These are phyloP conservation scores for Hylodesmum podocarpum DNA, from an alignment of 306 rosid genomes.

Conservation along the genomic window DNA sequence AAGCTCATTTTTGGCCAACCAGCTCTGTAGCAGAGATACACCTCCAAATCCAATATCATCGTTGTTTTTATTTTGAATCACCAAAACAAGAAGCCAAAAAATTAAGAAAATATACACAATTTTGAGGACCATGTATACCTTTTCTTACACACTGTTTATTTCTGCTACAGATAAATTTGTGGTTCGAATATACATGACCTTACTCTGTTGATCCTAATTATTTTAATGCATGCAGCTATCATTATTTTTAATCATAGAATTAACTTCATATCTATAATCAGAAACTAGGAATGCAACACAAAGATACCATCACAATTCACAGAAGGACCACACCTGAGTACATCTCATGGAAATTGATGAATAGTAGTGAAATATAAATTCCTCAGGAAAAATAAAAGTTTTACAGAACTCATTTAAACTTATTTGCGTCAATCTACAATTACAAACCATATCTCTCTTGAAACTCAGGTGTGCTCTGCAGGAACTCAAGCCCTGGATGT, in stretches of 20 bases:
- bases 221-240: not conserved
- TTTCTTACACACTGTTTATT: not conserved
- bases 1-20: not conserved
- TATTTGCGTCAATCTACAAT: slow-evolving; percentile 17
- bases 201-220: not conserved
- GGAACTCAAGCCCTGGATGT: slow-evolving; percentile 96
- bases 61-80: not conserved
- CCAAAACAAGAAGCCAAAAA: not conserved
- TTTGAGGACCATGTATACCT: not conserved
- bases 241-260: slow-evolving; percentile 11
- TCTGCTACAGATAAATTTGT: not conserved
- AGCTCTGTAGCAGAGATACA: not conserved
- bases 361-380: slow-evolving; percentile 1
- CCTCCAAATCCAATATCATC: slow-evolving; percentile 9
- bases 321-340: not conserved
- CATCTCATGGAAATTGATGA: slow-evolving; percentile 2
- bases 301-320: slow-evolving; percentile 7
- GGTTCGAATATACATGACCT: not conserved
- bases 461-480: slow-evolving; percentile 98
- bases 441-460: slow-evolving; percentile 99
- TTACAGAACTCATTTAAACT: slow-evolving; percentile 22
- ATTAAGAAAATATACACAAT: not conserved
- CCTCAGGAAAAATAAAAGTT: not conserved
- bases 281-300: slow-evolving; percentile 1
- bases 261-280: not conserved